Percentiles rank a stretch among this genome's conserved stretches.
Evolutionary conservation across 352 stramenopile genomes (phyloP).

Genomic region (Phytophthora crassamura): DNA sequence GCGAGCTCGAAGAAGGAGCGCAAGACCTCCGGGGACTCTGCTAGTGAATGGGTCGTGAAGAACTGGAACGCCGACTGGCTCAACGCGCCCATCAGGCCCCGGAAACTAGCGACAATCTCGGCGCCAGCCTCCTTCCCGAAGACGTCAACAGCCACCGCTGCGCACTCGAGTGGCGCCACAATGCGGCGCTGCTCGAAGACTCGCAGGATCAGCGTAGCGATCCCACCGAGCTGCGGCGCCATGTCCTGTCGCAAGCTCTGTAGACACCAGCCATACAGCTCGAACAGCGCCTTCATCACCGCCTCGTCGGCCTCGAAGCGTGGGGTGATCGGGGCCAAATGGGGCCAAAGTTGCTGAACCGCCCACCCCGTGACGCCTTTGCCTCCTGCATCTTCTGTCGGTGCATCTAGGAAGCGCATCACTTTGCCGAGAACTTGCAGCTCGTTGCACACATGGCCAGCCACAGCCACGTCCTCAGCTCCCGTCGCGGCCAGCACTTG

Average conservation of each 20-base stretch:
- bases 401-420: conserved; percentile 72
- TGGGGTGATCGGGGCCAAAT: conserved; percentile 53
- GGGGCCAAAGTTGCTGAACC: conserved; percentile 63
- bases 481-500: conserved; percentile 38
- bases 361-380: conserved; percentile 53
- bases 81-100: conserved; percentile 58
- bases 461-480: conserved; percentile 27
- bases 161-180: conserved; percentile 72
- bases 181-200: conserved; percentile 66
- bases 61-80: conserved; percentile 72
- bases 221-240: conserved; percentile 49
- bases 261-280: conserved; percentile 77
- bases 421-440: conserved; percentile 74
- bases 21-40: conserved; percentile 65
- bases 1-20: conserved; percentile 72
- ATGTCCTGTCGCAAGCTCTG: conserved; percentile 71
- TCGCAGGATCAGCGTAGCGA: conserved; percentile 62
- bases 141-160: conserved; percentile 68
- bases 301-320: conserved; percentile 50
- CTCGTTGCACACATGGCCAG: conserved; percentile 51
- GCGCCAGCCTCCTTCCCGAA: conserved; percentile 58
- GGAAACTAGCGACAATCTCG: conserved; percentile 61
- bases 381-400: conserved; percentile 55
- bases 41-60: conserved; percentile 65
- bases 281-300: conserved; percentile 65